Conservation (phyloP, 495 filamentous ascomycete species). For the Pyrenopolyporus hunteri region DNA sequence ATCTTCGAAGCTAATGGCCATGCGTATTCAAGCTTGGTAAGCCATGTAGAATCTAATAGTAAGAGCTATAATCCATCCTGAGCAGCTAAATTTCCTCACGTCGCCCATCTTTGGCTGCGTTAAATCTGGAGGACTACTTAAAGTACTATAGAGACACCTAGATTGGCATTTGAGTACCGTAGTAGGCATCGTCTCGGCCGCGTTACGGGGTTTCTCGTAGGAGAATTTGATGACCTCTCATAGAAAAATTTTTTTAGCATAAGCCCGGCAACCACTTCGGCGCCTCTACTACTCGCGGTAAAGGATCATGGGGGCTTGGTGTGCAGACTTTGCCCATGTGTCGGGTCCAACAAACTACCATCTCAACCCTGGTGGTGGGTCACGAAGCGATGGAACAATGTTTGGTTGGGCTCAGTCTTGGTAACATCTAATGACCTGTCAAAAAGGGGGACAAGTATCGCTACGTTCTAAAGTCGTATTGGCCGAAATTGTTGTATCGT, state of each 20-base stretch:
- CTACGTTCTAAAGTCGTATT: neutral
- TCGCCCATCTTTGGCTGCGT: neutral
- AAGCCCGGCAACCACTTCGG: no score
- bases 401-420: slow-evolving; percentile 4
- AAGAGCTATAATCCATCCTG: neutral
- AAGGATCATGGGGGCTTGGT: no score
- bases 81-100: neutral
- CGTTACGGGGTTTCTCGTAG: neutral
- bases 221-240: neutral
- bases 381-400: neutral
- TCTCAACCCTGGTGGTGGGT: neutral
- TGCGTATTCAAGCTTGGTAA: neutral
- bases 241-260: no score
- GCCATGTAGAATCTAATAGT: neutral
- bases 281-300: no score
- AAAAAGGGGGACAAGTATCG: neutral
- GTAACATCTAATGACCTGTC: slow-evolving; percentile 9
- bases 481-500: neutral
- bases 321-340: no score
- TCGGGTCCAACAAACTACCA: neutral
- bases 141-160: no score
- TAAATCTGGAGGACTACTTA: neutral
- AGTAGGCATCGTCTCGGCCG: no score
- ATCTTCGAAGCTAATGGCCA: no score
- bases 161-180: no score